Percentiles rank a stretch among this genome's conserved stretches.
Evolutionary conservation across 78 protist genomes (phyloP).

Genomic region (Chrysochromulina tobinii): DNA sequence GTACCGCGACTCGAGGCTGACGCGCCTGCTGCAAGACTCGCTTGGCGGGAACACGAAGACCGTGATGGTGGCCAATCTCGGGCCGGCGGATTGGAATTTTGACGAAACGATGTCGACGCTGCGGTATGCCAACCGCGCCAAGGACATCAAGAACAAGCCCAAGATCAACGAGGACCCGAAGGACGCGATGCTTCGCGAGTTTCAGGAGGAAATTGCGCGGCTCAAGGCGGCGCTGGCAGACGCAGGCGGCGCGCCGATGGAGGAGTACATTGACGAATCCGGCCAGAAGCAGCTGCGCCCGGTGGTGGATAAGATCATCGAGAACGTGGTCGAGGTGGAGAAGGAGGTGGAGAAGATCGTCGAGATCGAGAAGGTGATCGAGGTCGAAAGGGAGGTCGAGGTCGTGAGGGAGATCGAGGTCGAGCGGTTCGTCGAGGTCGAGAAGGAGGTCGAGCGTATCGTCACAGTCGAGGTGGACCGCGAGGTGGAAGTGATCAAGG

Average conservation of each 20-base stretch:
- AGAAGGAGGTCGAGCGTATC: conserved; percentile 17
- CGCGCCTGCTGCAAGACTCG: conserved; percentile 86
- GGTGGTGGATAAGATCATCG: not conserved
- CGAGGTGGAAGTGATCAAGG: not conserved
- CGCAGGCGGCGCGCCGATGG: not conserved
- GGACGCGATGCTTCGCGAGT: conserved; percentile 71
- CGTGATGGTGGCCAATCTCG: conserved; percentile 81
- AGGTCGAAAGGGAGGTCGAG: not conserved
- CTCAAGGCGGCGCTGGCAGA: conserved; percentile 35
- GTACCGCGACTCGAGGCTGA: conserved; percentile 87
- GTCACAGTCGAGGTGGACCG: not conserved
- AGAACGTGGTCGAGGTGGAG: not conserved
- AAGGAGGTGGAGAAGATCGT: not conserved
- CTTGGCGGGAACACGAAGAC: conserved; percentile 89
- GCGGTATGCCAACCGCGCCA: conserved; percentile 87
- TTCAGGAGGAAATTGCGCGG: conserved; percentile 12
- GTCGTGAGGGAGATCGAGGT: not conserved
- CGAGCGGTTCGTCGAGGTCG: not conserved
- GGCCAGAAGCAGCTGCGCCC: not conserved
- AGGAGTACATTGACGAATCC: not conserved
- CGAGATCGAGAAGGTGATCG: not conserved
- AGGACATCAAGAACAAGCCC: conserved; percentile 89
- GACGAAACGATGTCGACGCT: conserved; percentile 81
- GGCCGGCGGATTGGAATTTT: conserved; percentile 79
- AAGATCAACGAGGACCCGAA: conserved; percentile 86